phyloP scores from a whole-genome alignment of 768 basidiomycete species.

The Phylloporus sp. region DNA sequence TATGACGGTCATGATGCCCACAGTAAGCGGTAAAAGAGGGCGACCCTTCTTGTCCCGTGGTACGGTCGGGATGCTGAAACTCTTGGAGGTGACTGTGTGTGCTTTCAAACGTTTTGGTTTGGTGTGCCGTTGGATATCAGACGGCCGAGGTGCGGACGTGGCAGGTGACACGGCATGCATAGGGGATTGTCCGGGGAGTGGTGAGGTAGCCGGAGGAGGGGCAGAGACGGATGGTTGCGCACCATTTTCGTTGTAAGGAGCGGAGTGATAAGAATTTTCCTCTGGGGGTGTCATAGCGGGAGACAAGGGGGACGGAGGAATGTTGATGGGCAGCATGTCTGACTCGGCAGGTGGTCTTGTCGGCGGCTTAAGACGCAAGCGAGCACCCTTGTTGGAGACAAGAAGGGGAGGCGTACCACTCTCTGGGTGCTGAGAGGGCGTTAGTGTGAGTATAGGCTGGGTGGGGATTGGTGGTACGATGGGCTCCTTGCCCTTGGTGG shows the following conservation, averaged over 20 bases:
- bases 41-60: constrained; percentile 68
- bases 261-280: constrained; percentile 28
- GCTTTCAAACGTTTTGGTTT: constrained; percentile 80
- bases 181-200: constrained; percentile 22
- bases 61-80: constrained; percentile 72
- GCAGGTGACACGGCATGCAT: constrained; percentile 15
- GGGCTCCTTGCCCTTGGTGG: constrained; percentile 39
- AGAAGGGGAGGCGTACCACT: constrained; percentile 30
- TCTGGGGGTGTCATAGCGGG: constrained; percentile 34
- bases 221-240: constrained; percentile 14
- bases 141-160: constrained; percentile 21
- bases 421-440: constrained; percentile 22
- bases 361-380: constrained; percentile 48
- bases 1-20: constrained; percentile 84
- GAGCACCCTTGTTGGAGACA: constrained; percentile 46
- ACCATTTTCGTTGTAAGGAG: constrained; percentile 23
- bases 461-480: constrained; percentile 16
- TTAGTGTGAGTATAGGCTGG: constrained; percentile 27
- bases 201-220: constrained; percentile 15
- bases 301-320: constrained; percentile 31
- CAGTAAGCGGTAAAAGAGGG: constrained; percentile 73
- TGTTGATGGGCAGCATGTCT: constrained; percentile 17
- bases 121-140: constrained; percentile 38
- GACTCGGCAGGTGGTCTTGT: constrained; percentile 26
- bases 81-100: constrained; percentile 76